Conservation (phyloP, 1,139 yeast species). For the Lodderomyces elongisporus region DNA sequence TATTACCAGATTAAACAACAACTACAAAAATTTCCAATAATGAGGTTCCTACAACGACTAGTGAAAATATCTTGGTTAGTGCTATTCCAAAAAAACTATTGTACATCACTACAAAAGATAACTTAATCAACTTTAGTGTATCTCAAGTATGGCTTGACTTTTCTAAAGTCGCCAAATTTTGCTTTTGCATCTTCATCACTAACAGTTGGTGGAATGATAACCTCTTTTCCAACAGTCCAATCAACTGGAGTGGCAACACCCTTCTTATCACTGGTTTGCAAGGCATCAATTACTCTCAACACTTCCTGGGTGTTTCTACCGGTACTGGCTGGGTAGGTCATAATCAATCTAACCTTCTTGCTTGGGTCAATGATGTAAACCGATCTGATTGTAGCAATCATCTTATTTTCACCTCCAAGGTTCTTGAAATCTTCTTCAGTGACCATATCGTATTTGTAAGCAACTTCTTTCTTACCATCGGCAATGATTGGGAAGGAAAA, state of each 20-base stretch:
- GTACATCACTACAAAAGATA: no score
- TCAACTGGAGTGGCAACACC: constrained; percentile 82
- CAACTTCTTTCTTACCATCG: constrained; percentile 73
- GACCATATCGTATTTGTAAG: constrained; percentile 83
- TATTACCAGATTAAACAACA: no score
- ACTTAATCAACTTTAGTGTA: constrained; percentile 33
- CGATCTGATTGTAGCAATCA: constrained; percentile 79
- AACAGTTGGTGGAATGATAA: constrained; percentile 81
- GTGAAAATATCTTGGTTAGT: no score
- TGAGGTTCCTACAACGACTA: no score
- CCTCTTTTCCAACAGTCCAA: constrained; percentile 76
- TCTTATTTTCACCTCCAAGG: constrained; percentile 66
- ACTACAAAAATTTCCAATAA: no score
- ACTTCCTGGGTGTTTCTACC: constrained; percentile 91
- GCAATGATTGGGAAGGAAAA: constrained; percentile 80
- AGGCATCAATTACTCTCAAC: constrained; percentile 78
- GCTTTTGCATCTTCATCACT: constrained; percentile 74
- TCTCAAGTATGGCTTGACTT: constrained; percentile 81
- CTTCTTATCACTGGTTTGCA: constrained; percentile 73
- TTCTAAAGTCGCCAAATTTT: constrained; percentile 76
- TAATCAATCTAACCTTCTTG: constrained; percentile 75
- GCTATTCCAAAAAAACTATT: no score
- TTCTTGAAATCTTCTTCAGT: constrained; percentile 50
- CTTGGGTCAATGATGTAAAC: constrained; percentile 84
- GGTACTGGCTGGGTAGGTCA: constrained; percentile 86